A percentile compares a stretch with the other conserved stretches of the same genome.
phyloP scores from a whole-genome alignment of 2,329 filamentous ascomycete genomes.

The Aureobasidium mangrovei region DNA sequence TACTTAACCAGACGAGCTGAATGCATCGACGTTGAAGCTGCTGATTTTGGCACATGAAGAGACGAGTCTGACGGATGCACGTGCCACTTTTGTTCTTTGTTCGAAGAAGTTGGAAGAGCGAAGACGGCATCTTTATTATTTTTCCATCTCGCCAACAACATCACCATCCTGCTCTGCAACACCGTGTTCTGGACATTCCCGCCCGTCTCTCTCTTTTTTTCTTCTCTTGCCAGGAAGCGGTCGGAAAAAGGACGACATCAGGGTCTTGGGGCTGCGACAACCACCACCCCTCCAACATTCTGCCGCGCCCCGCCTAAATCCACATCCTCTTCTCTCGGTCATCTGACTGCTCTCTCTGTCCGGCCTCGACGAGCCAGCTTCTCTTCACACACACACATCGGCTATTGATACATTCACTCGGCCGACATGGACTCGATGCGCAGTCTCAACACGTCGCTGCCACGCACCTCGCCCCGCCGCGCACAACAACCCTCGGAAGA shows the following conservation, averaged over 20 bases:
- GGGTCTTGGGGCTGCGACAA: background rate
- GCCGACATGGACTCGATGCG: conserved; percentile 55
- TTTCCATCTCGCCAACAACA: background rate
- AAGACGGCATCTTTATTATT: background rate
- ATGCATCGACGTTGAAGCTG: background rate
- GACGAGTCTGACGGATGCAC: background rate
- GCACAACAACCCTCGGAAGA: conserved; percentile 30
- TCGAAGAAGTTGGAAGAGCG: background rate
- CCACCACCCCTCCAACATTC: background rate
- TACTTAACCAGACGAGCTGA: background rate
- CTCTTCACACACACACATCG: background rate
- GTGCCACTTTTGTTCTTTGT: background rate
- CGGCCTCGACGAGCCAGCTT: too few relatives aligned
- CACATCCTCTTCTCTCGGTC: background rate
- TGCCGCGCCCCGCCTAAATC: conserved; percentile 11
- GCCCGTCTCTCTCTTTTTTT: background rate
- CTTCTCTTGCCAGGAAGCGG: background rate
- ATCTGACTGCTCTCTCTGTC: background rate
- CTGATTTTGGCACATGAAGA: too few relatives aligned
- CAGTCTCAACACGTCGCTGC: conserved; percentile 53
- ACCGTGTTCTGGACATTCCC: background rate
- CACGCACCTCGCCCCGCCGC: conserved; percentile 38
- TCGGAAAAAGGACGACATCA: background rate
- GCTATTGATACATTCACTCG: background rate
- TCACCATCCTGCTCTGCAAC: background rate